phyloP scores from a whole-genome alignment of 306 rosid genomes.

The Purshia tridentata region DNA sequence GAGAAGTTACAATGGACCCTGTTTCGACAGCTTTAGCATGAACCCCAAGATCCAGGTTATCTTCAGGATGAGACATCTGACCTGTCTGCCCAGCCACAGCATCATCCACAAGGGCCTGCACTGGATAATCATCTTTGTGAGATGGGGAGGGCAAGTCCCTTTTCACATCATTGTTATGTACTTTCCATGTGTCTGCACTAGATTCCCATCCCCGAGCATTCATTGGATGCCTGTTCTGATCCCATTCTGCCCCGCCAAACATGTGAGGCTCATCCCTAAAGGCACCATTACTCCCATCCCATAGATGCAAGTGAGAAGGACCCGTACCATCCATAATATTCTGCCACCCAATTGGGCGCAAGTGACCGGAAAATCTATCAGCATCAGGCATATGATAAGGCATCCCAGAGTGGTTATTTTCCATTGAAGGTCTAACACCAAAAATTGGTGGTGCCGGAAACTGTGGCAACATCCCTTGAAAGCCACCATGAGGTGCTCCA shows the following conservation, averaged over 20 bases:
- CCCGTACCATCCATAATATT: constrained; percentile 90
- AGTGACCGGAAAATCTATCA: constrained; percentile 83
- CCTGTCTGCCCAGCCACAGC: constrained; percentile 43
- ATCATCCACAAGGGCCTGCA: constrained; percentile 48
- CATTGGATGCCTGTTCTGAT: constrained; percentile 71
- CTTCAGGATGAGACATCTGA: constrained; percentile 60
- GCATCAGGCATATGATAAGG: constrained; percentile 87
- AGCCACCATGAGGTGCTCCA: constrained; percentile 86
- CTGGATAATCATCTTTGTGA: constrained; percentile 54
- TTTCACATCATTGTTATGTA: constrained; percentile 64
- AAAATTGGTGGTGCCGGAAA: constrained; percentile 77
- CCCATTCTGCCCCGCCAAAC: constrained; percentile 89
- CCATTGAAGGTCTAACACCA: constrained; percentile 87
- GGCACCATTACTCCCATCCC: constrained; percentile 86
- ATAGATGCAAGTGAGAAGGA: constrained; percentile 84
- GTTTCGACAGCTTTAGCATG: constrained; percentile 53
- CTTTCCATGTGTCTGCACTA: constrained; percentile 80
- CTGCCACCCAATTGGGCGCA: constrained; percentile 93
- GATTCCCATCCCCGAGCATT: constrained; percentile 88
- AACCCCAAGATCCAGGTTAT: constrained; percentile 34
- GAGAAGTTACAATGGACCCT: constrained; percentile 49
- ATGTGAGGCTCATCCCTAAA: constrained; percentile 78
- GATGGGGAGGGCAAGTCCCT: constrained; percentile 76
- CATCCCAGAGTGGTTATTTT: constrained; percentile 74
- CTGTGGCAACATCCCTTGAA: constrained; percentile 84